phyloP scores from a whole-genome alignment of 2,329 filamentous ascomycete species.

The Huntiella decipiens region DNA sequence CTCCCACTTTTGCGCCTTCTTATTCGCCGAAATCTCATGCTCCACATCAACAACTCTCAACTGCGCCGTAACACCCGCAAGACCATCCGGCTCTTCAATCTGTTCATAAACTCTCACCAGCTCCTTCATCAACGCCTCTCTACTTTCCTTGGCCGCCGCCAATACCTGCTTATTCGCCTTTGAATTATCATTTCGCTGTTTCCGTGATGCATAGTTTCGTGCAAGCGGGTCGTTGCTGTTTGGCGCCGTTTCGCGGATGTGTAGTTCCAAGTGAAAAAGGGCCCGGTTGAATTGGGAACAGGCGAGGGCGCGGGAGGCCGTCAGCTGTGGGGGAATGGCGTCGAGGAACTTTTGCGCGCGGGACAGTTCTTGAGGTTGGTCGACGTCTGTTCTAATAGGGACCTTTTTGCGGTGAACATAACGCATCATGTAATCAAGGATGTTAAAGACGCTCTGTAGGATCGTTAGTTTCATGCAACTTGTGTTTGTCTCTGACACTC shows the following conservation, averaged over 20 bases:
- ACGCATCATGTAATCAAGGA: constrained; percentile 77
- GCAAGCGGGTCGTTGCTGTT: constrained; percentile 4
- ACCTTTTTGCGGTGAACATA: constrained; percentile 54
- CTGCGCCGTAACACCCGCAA: constrained; percentile 83
- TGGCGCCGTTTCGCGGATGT: constrained; percentile 35
- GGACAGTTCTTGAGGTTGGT: constrained; percentile 28
- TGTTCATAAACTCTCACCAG: constrained; percentile 90
- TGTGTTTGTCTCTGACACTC: constrained; percentile 16
- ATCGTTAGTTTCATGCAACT: constrained; percentile 11
- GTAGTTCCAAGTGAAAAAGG: constrained; percentile 85
- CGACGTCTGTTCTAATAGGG: constrained; percentile 14
- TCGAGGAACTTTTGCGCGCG: constrained; percentile 33
- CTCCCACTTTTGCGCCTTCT: constrained; percentile 82
- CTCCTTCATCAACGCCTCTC: constrained; percentile 40
- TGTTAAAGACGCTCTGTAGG: constrained; percentile 60
- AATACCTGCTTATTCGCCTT: too few species aligned
- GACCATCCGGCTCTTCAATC: constrained; percentile 92
- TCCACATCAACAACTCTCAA: constrained; percentile 75
- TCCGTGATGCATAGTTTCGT: neutral
- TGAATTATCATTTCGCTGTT: neutral
- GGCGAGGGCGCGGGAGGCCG: constrained; percentile 70
- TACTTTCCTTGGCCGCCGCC: constrained; percentile 25
- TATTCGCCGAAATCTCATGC: constrained; percentile 81
- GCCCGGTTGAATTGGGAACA: constrained; percentile 86
- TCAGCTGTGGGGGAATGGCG: constrained; percentile 53